A percentile compares a stretch with the other conserved stretches of the same genome.
Conservation (phyloP, 164 flowering plant genomes). For the Buxus sempervirens region DNA sequence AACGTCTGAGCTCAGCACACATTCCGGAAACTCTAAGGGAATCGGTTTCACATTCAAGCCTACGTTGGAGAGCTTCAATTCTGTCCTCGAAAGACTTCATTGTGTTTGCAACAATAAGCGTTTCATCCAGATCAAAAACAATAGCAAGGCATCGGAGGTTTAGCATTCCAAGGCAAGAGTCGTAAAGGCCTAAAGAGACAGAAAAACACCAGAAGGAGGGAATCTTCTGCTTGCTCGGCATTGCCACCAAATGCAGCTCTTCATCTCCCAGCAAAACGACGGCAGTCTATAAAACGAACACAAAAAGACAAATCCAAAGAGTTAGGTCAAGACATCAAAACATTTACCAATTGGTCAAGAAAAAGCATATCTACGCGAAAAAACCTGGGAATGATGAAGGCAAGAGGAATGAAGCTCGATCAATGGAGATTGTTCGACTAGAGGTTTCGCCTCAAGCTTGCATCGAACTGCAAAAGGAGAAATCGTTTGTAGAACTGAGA, state of each 20-base stretch:
- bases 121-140: conserved; percentile 97
- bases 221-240: conserved; percentile 77
- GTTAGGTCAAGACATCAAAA: background rate
- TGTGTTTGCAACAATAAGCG: conserved; percentile 94
- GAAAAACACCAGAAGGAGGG: conserved; percentile 90
- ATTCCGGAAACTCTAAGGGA: conserved; percentile 53
- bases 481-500: conserved; percentile 74
- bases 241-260: conserved; percentile 92
- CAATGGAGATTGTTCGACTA: conserved; percentile 46
- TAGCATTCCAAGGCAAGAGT: conserved; percentile 65
- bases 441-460: conserved; percentile 66
- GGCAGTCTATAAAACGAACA: conserved; percentile 58
- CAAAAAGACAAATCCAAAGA: no score
- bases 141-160: conserved; percentile 78
- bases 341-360: background rate
- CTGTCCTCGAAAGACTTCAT: conserved; percentile 95
- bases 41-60: conserved; percentile 70
- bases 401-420: conserved; percentile 63
- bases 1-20: conserved; percentile 81
- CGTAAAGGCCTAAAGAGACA: conserved; percentile 58
- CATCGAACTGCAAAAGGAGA: conserved; percentile 66
- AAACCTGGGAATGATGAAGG: conserved; percentile 64
- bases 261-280: conserved; percentile 69
- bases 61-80: conserved; percentile 63
- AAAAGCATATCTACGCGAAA: background rate